Conservation (phyloP, 495 filamentous ascomycete species). For the Aspergillus panamensis region DNA sequence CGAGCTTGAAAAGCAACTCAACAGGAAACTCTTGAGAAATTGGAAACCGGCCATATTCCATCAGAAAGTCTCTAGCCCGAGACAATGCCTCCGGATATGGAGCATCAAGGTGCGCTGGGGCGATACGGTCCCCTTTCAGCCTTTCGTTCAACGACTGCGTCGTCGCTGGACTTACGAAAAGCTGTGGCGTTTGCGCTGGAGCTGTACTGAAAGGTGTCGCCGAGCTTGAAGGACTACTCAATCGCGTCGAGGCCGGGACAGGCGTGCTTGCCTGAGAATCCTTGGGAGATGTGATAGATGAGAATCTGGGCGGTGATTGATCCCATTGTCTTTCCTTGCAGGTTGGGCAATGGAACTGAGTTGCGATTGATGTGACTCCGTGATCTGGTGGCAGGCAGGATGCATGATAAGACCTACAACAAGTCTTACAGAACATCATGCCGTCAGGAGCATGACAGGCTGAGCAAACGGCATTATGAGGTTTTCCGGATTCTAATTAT, state of each 20-base stretch:
- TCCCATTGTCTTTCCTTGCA: conserved; percentile 30
- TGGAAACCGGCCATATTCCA: conserved; percentile 15
- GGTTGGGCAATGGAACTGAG: conserved; percentile 26
- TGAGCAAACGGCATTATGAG: conserved; percentile 35
- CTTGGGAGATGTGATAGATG: conserved; percentile 12
- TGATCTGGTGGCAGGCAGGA: conserved; percentile 23
- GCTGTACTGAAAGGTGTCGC: background rate
- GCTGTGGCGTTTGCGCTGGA: background rate
- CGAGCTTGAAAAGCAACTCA: conserved; percentile 25
- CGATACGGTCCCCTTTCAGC: background rate
- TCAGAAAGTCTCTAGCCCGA: conserved; percentile 15
- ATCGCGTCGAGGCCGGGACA: background rate
- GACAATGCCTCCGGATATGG: conserved; percentile 5
- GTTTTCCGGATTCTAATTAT: conserved; percentile 26
- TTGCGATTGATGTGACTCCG: background rate
- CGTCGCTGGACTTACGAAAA: background rate
- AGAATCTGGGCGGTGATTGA: conserved; percentile 18
- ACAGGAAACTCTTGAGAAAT: conserved; percentile 15
- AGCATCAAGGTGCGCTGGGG: background rate
- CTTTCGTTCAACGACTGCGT: background rate
- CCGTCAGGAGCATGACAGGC: conserved; percentile 28
- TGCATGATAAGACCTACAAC: conserved; percentile 36
- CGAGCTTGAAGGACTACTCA: conserved; percentile 8
- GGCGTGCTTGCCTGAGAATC: conserved; percentile 19
- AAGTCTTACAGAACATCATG: conserved; percentile 31